phyloP scores from a whole-genome alignment of 345 rosid genomes.

The Boechera divaricarpa region DNA sequence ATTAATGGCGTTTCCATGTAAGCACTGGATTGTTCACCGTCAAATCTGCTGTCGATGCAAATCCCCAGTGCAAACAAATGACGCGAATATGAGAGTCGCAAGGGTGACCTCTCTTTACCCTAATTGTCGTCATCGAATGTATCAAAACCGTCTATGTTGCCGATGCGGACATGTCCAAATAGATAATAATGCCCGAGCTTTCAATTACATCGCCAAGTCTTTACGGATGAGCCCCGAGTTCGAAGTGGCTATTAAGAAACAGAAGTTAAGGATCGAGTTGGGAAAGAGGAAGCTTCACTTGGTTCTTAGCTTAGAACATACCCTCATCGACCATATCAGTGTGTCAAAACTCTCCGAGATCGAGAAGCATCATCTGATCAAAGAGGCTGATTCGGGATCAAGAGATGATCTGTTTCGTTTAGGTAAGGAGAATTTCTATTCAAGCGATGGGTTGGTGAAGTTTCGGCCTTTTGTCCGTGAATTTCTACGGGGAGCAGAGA shows the following conservation, averaged over 20 bases:
- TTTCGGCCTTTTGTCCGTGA: no score
- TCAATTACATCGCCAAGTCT: slow-evolving; percentile 18
- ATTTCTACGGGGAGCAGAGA: no score
- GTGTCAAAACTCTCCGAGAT: no score
- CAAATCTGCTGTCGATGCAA: slow-evolving; percentile 15
- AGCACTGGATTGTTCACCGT: not conserved
- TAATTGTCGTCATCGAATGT: slow-evolving; percentile 12
- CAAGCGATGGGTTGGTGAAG: no score
- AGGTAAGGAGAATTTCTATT: no score
- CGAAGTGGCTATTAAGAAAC: slow-evolving; percentile 1
- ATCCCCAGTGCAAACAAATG: not conserved
- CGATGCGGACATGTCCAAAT: slow-evolving; percentile 17
- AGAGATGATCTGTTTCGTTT: no score
- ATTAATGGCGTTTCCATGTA: not conserved
- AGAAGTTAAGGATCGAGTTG: slow-evolving; percentile 16
- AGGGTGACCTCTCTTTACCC: not conserved
- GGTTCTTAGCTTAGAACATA: slow-evolving; percentile 24
- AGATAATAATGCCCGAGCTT: not conserved
- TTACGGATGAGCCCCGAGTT: not conserved
- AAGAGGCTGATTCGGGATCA: no score
- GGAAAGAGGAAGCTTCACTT: slow-evolving; percentile 28
- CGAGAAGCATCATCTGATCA: no score
- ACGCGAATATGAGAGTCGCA: not conserved
- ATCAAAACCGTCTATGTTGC: slow-evolving; percentile 5
- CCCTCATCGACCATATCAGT: no score